Base-by-base conservation (phyloP, 345 rosid species). In the Tarenaya hassleriana region DNA sequence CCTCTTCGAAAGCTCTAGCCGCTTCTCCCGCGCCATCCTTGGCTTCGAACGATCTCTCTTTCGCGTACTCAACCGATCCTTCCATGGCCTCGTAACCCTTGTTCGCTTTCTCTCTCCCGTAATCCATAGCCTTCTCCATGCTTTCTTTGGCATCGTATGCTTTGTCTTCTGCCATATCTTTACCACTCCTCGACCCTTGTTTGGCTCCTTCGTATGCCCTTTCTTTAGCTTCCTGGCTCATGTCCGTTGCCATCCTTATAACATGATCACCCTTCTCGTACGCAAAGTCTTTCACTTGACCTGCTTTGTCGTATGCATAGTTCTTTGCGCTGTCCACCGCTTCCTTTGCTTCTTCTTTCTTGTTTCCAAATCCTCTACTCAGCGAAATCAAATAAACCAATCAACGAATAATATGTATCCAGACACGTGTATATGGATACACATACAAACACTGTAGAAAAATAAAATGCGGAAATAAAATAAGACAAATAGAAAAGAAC, bases 131-230 rank as follows among this genome's bases (percentile, higher is more conserved):
- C 13, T 15, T 66, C 16, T 31, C 55, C 27, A 39, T 34, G 10
- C 55, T 57, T 40, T 75, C 83, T 41, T 7, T 55, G 41, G 60
- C 66, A 34, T 56, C 47, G 0, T 13, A 38, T 18, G 49, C 66
- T 17, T 47, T 15, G 7, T 72, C 69, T 0, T 63, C 33, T 19
- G 68, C 77, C 56, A 44, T 44, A 4, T 52, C 52, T 13, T 57
- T 61, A 16, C 16, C 73, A 34, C 39, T 43, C 3, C 62, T 58
- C 41, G 58, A 37, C 29, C 53, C 53, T 56, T 43, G 29, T 24
- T 41, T 42, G 42, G 56, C 14, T 29, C 34, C 18, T 37, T 50
- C 46, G 29, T 24, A 50, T 7, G 63, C 46, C 39, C 17, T 51
- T 40, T 64, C 52, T 44, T 58, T 44, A 37, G 54, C 43, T 51